These are phyloP conservation scores for Nevesoporus exiguus DNA, from an alignment of 768 basidiomycete genomes.

Conservation along the genomic window DNA sequence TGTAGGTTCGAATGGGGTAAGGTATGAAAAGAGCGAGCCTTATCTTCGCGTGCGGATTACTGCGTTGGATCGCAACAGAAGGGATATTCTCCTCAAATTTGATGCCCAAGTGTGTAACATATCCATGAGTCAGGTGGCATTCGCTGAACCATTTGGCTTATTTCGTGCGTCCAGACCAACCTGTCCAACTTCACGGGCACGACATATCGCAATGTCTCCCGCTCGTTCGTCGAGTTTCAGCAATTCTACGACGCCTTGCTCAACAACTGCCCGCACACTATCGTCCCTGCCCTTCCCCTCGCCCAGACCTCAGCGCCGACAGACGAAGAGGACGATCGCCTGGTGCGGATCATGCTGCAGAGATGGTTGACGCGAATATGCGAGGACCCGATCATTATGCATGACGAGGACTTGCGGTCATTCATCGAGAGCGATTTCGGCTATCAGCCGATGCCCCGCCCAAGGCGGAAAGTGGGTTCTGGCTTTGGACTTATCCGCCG, in stretches of 20 bases:
- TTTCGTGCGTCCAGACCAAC: slow-evolving; percentile 64
- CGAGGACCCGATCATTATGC: slow-evolving; percentile 82
- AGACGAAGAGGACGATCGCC: slow-evolving; percentile 96
- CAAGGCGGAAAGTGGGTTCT: slow-evolving; percentile 65
- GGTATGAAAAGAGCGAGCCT: slow-evolving; percentile 73
- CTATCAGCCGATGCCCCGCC: slow-evolving; percentile 79
- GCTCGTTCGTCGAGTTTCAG: slow-evolving; percentile 94
- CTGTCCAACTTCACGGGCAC: slow-evolving; percentile 86
- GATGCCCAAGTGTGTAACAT: slow-evolving; percentile 76
- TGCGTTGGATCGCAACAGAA: slow-evolving; percentile 88
- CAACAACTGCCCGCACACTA: slow-evolving; percentile 91
- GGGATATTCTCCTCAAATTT: slow-evolving; percentile 90
- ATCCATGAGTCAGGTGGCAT: neutral
- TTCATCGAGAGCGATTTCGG: slow-evolving; percentile 99
- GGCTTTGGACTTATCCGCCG: slow-evolving; percentile 77
- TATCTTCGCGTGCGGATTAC: slow-evolving; percentile 89
- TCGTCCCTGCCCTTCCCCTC: slow-evolving; percentile 93
- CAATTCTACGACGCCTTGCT: slow-evolving; percentile 89
- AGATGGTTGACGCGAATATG: slow-evolving; percentile 91
- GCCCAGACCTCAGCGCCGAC: slow-evolving; percentile 95
- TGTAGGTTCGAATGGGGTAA: slow-evolving; percentile 62
- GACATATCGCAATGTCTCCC: slow-evolving; percentile 89
- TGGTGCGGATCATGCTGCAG: slow-evolving; percentile 93
- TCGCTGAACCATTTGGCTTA: neutral
- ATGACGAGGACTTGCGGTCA: slow-evolving; percentile 90